These are phyloP conservation scores for Dimargaris cristalligena DNA, from an alignment of 192 early-diverging fungal species.

Conservation along the genomic window DNA sequence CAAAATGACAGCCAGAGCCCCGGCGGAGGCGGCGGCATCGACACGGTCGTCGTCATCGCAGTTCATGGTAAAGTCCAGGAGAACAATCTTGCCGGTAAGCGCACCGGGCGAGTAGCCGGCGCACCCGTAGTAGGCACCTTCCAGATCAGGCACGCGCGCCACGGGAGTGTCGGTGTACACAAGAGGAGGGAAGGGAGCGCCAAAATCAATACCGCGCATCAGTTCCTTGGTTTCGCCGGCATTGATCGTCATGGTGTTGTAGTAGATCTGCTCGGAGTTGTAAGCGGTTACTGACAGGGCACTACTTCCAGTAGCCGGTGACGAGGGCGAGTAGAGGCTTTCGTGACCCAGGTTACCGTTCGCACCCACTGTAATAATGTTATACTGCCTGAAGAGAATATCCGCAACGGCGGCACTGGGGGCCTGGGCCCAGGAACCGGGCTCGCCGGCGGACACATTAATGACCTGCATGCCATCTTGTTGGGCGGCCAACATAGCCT, in stretches of 20 bases:
- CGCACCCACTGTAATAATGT: background rate
- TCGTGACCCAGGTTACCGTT: conserved; percentile 8
- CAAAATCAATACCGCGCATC: background rate
- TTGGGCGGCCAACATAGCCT: background rate
- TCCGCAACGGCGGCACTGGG: background rate
- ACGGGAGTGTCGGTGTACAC: background rate
- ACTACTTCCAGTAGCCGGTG: background rate
- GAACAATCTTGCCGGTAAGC: background rate
- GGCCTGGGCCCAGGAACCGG: conserved; percentile 4
- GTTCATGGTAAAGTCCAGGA: background rate
- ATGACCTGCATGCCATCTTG: conserved; percentile 13
- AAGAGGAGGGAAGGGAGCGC: background rate
- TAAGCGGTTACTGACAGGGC: background rate
- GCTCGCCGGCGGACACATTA: conserved; percentile 10
- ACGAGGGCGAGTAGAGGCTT: background rate
- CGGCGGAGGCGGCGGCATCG: background rate
- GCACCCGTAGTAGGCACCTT: conserved; percentile 3
- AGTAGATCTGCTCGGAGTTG: background rate
- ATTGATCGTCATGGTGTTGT: background rate
- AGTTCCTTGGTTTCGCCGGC: background rate
- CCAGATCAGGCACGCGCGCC: background rate
- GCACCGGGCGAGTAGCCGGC: background rate
- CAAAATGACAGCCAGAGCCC: background rate
- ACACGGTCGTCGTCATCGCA: background rate
- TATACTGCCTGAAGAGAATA: background rate